A percentile compares a stretch with the other conserved stretches of the same genome.
phyloP scores from a whole-genome alignment of 2,329 filamentous ascomycete genomes.

The Trichoderma cornu-damae region DNA sequence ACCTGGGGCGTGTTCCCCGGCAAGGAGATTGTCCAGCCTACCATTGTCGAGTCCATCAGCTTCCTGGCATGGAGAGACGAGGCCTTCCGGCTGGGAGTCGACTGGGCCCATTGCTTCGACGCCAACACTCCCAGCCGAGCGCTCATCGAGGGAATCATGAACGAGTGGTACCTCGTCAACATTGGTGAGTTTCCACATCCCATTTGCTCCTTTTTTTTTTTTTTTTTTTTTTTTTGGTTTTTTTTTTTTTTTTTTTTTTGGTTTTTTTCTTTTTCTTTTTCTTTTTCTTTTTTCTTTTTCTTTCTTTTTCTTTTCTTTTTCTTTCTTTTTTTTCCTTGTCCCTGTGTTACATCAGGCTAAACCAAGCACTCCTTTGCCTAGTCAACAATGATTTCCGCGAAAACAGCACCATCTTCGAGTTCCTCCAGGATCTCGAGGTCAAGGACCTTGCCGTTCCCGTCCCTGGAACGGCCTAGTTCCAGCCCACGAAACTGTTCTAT shows the following conservation, averaged over 20 bases:
- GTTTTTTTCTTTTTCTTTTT: no score
- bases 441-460: constrained; percentile 44
- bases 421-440: constrained; percentile 76
- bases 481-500: neutral
- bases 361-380: constrained; percentile 33
- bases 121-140: constrained; percentile 69
- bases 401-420: constrained; percentile 71
- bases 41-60: constrained; percentile 96
- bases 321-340: neutral
- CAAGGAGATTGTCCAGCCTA: constrained; percentile 98
- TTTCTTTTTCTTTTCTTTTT: neutral
- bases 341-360: neutral
- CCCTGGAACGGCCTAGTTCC: neutral
- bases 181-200: constrained; percentile 56
- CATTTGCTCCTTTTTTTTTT: neutral
- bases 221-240: neutral
- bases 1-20: constrained; percentile 99
- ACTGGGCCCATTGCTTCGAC: constrained; percentile 92
- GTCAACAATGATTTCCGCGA: constrained; percentile 98
- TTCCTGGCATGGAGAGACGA: constrained; percentile 99
- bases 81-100: constrained; percentile 83
- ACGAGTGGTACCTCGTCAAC: constrained; percentile 89
- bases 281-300: neutral
- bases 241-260: neutral
- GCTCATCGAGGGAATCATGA: constrained; percentile 77